These are phyloP conservation scores for Oryza meyeriana DNA, from an alignment of 176 grass and related monocot genomes.

Conservation along the genomic window DNA sequence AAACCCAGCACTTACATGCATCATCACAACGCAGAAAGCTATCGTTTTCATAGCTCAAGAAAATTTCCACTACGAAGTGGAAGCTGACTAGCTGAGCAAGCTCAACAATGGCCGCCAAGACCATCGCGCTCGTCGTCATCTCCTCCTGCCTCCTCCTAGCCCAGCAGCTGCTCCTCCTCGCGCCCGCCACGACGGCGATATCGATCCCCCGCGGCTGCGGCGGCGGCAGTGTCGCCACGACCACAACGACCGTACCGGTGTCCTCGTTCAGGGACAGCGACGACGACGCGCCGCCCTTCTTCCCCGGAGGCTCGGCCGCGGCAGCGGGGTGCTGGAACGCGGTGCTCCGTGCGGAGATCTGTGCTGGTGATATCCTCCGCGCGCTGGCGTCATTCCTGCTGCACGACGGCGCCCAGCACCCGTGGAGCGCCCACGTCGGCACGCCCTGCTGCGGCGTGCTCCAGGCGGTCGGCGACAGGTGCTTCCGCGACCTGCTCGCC, in stretches of 20 bases:
- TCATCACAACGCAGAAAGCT: neutral
- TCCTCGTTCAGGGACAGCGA: neutral
- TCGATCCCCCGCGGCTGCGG: neutral
- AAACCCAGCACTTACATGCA: neutral
- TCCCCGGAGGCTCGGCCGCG: neutral
- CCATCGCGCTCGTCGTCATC: neutral
- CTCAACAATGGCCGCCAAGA: neutral
- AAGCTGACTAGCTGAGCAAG: neutral
- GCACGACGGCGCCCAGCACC: neutral
- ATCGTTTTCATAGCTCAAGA: neutral
- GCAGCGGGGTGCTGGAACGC: slow-evolving; percentile 6
- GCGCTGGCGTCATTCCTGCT: neutral
- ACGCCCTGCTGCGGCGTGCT: slow-evolving; percentile 23
- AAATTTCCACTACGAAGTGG: neutral
- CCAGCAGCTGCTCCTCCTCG: neutral
- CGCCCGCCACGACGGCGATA: neutral
- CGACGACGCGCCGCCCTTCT: neutral
- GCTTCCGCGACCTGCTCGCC: slow-evolving; percentile 13
- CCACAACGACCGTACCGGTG: neutral
- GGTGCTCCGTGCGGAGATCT: neutral
- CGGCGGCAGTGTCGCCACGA: neutral
- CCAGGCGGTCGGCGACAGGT: neutral
- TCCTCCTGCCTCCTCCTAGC: neutral
- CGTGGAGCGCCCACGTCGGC: neutral
- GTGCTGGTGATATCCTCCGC: slow-evolving; percentile 11